These are phyloP conservation scores for Nemania diffusa DNA, from an alignment of 2,329 filamentous ascomycete species.

Conservation along the genomic window DNA sequence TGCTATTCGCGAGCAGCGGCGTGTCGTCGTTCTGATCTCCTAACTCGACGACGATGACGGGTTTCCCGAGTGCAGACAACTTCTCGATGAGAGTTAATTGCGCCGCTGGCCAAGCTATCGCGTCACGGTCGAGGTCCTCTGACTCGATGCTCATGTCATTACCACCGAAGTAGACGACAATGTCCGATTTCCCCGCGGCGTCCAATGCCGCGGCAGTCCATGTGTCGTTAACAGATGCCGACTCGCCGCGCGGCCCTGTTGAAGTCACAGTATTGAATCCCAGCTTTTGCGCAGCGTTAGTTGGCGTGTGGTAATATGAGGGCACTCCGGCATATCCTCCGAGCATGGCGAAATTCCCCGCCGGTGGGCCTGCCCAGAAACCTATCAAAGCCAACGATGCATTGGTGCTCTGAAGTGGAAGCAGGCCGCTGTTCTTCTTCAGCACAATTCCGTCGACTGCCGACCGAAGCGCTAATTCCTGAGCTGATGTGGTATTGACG, in stretches of 20 bases:
- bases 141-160: conserved; percentile 63
- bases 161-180: conserved; percentile 66
- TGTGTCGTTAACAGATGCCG: conserved; percentile 44
- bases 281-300: conserved; percentile 19
- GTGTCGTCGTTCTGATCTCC: conserved; percentile 59
- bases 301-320: conserved; percentile 30
- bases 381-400: conserved; percentile 43
- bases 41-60: conserved; percentile 62
- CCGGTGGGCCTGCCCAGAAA: conserved; percentile 39
- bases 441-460: conserved; percentile 45
- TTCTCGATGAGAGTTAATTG: conserved; percentile 63
- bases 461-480: conserved; percentile 42
- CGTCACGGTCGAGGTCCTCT: conserved; percentile 63
- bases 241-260: conserved; percentile 27
- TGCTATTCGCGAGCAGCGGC: conserved; percentile 55
- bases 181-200: conserved; percentile 57
- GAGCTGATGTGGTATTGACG: conserved; percentile 43
- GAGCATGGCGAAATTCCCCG: conserved; percentile 44
- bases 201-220: conserved; percentile 52
- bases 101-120: conserved; percentile 62
- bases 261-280: conserved; percentile 23
- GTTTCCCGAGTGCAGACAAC: conserved; percentile 55
- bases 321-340: conserved; percentile 31
- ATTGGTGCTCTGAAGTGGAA: conserved; percentile 39
- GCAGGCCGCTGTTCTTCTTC: conserved; percentile 45